phyloP scores from a whole-genome alignment of 257 asterid genomes.

The Lantana camara region DNA sequence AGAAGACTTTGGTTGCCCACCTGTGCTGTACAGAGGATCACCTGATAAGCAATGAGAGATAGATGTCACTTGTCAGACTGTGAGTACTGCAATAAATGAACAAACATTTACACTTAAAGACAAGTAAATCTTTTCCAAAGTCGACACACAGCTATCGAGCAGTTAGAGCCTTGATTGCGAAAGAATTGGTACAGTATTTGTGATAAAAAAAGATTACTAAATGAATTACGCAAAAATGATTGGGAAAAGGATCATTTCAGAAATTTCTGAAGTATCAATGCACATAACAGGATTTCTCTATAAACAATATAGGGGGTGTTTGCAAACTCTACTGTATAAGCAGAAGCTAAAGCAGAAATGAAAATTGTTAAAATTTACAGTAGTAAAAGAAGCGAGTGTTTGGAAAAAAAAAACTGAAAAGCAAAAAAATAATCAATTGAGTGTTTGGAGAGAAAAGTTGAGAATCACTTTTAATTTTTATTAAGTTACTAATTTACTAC shows the following conservation, averaged over 20 bases:
- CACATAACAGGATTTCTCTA: background rate
- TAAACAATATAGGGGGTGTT: no score
- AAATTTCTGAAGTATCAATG: background rate
- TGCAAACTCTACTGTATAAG: no score
- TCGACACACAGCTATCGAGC: background rate
- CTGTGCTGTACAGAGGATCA: slow-evolving; percentile 84
- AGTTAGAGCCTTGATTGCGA: background rate
- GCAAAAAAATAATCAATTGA: no score
- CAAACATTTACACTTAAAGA: background rate
- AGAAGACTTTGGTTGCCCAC: slow-evolving; percentile 68
- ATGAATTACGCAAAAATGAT: slow-evolving; percentile 1
- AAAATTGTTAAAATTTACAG: no score
- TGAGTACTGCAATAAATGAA: slow-evolving; percentile 13
- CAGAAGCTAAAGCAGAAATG: no score
- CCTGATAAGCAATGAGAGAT: slow-evolving; percentile 48
- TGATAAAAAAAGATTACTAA: slow-evolving; percentile 7
- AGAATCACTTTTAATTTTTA: no score
- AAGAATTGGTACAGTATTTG: slow-evolving; percentile 2
- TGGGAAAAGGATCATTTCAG: background rate
- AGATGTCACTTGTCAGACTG: slow-evolving; percentile 29
- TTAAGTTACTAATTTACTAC: no score
- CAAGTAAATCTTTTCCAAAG: background rate
- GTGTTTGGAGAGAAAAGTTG: no score
- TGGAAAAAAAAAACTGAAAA: no score
- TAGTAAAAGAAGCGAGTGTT: no score